Base-by-base conservation (phyloP, 2,329 filamentous ascomycete genomes). In the Verticillium isaacii region DNA sequence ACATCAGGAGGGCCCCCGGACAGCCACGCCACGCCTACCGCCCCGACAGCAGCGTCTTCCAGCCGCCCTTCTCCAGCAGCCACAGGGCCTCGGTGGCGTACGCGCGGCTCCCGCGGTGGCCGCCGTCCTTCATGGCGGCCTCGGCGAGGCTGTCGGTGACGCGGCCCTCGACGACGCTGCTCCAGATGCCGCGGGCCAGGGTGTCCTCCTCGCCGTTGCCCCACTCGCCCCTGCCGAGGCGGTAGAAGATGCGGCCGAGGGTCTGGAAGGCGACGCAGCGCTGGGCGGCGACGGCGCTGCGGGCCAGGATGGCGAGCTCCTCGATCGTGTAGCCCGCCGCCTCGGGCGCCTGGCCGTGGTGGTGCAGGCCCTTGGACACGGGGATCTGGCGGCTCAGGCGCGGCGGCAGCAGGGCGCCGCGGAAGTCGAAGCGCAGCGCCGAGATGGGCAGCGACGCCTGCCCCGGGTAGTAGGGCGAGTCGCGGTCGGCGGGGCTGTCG, bases 301-400 rank as follows among this genome's bases (percentile, higher is more conserved):
- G 84, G 5, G 92, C 88, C 2, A 97, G 82, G 36, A 89, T 86
- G 1, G 92, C 89, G 1, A 99, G 81, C 75, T 99, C 95, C 0
- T 88, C 86, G 34, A 99, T 85, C 0, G 95, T 98, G 75, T 99
- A 99, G 0, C 95, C 95, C 0, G 95, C 95, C 1, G 93, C 92
- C 74, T 96, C 92, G 17, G 95, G 95, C 1, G 94, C 93, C 62
- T 93, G 87, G 65, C 90, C 93, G 73, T 99, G 95, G 74, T 99
- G 94, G 74, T 99, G 95, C 15, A 99, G 82, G 0, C 95, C 95
- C 63, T 89, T 85, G 14, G 87, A 88, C 1, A 86, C 86, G 5
- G 94, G 91, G 32, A 98, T 87, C 2, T 85, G 80, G 61, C 93
- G 83, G 32, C 92, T 88, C 37, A 87, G 84, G 57, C 86, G 83